Evolutionary conservation across 257 asterid species (phyloP), one percentile per base, ranked within the genome.

Genomic region (Solanum pennellii): DNA sequence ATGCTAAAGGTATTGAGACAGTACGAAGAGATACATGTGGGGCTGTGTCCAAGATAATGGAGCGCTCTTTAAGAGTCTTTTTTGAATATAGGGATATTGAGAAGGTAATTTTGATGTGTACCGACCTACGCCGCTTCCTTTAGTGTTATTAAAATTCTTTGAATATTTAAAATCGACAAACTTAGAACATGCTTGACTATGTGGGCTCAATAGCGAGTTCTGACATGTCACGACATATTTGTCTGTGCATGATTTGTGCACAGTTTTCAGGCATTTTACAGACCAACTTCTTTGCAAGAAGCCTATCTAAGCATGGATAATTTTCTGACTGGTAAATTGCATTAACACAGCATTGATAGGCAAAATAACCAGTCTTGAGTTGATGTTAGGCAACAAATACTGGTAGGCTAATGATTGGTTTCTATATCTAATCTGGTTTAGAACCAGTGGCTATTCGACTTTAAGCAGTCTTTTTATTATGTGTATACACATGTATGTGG

Each of bases 1-100:
- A 96, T 91, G 99, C 99, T 74, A 96, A 96, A 93, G 99, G 99
- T 59, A 95, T 94, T 76, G 99, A 96, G 94, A 96, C 98, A 12
- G 94, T 96, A 72, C 93, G 99, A 66, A 94, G 99, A 89, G 99
- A 96, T 91, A 94, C 98, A n/a, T 96, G 99, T 90, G 93, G 73
- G 72, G 99, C 97, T 89, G 99, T 95, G 87, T 92, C 98, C 91
- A 95, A 96, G 91, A 93, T 93, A 84, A 89, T 96, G 98, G 99
- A 96, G 92, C 94, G 91, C 91, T 94, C 99, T 62, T 85, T 96
- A 73, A 94, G 94, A 94, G 88, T 92, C 87, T 96, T 90, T 89
- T 96, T 96, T 73, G 98, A 96, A 90, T 90, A 91, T 87, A 93
- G 91, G 90, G 94, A 94, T 88, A 92, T 93, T 56, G 83, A 91